These are phyloP conservation scores for Collybia nuda DNA, from an alignment of 768 basidiomycete species.

Conservation along the genomic window DNA sequence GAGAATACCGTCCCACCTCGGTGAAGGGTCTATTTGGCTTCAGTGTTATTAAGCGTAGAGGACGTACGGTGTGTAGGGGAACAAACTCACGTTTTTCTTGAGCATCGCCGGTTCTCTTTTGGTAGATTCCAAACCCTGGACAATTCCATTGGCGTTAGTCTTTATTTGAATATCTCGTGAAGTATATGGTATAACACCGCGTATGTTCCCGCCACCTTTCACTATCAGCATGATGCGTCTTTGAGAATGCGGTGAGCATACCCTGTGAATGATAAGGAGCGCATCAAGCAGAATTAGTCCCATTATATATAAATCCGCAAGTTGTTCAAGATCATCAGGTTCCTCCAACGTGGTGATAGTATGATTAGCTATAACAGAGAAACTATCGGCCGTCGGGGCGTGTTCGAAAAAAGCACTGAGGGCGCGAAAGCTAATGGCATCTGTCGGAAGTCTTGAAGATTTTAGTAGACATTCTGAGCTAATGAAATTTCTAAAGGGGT, in stretches of 20 bases:
- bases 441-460: too few relatives aligned
- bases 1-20: constrained; percentile 1
- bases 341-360: not conserved
- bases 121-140: not conserved
- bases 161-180: not conserved
- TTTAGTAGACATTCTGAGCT: too few relatives aligned
- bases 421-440: too few relatives aligned
- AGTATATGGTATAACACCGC: not conserved
- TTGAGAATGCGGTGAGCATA: not conserved
- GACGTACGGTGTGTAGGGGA: not conserved
- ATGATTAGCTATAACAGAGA: too few relatives aligned
- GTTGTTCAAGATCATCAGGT: not conserved
- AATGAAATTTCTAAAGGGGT: too few relatives aligned
- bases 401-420: too few relatives aligned
- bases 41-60: not conserved
- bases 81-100: not conserved
- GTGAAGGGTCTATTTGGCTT: not conserved
- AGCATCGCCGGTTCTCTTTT: not conserved
- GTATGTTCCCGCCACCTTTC: not conserved
- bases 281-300: not conserved
- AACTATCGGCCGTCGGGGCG: too few relatives aligned
- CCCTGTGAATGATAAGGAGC: not conserved
- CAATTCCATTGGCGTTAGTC: not conserved
- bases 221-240: not conserved
- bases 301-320: not conserved